These are phyloP conservation scores for Pezicula carpinea DNA, from an alignment of 2,329 filamentous ascomycete species.

Conservation along the genomic window DNA sequence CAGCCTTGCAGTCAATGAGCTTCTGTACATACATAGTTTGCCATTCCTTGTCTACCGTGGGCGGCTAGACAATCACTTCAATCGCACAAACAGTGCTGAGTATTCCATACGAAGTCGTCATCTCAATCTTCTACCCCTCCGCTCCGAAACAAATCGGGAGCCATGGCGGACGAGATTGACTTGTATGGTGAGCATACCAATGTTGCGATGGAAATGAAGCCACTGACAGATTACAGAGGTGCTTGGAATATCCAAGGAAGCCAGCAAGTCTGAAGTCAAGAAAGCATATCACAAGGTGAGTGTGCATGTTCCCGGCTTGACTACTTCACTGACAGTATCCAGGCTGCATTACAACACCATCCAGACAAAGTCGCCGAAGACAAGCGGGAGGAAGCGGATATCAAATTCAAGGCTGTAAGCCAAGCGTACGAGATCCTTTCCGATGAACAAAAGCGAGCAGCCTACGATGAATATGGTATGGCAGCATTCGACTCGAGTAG, in stretches of 20 bases:
- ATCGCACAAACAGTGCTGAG: not conserved
- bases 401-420: slow-evolving; percentile 87
- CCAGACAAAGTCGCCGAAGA: slow-evolving; percentile 93
- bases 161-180: slow-evolving; percentile 42
- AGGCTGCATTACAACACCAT: slow-evolving; percentile 85
- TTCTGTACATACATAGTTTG: not conserved
- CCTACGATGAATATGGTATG: slow-evolving; percentile 96
- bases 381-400: slow-evolving; percentile 78
- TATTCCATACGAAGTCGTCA: not conserved
- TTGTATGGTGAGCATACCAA: slow-evolving; percentile 50
- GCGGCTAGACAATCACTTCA: not conserved
- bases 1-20: not conserved
- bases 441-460: slow-evolving; percentile 86
- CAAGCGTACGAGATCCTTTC: slow-evolving; percentile 97
- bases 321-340: slow-evolving; percentile 15
- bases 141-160: slow-evolving; percentile 8
- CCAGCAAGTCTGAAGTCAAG: slow-evolving; percentile 78
- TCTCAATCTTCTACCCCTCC: not conserved
- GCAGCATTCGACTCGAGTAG: slow-evolving; percentile 79
- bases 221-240: slow-evolving; percentile 56
- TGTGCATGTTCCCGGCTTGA: slow-evolving; percentile 9
- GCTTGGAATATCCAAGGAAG: slow-evolving; percentile 67
- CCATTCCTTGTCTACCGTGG: not conserved
- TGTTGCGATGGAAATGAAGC: not conserved
- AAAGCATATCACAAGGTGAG: slow-evolving; percentile 92